Percentiles rank a stretch among this genome's conserved stretches.
Evolutionary conservation across 1,139 yeast species (phyloP).

Genomic region (Zhuliangozyma blackwelliae): DNA sequence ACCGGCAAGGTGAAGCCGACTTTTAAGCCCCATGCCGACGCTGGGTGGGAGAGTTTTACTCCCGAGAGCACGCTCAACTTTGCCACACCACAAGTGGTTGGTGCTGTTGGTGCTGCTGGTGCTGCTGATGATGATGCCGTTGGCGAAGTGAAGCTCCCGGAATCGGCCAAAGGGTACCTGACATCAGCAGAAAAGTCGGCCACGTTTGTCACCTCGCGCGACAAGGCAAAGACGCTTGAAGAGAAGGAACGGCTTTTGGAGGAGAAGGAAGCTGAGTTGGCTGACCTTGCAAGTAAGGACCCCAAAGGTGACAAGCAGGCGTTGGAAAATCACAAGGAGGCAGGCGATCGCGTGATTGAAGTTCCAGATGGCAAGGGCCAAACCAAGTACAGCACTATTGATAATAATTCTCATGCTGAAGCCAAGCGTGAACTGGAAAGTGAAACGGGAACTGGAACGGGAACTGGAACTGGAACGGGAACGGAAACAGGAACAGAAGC

Average conservation of each 20-base stretch:
- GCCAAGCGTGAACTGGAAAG: too few relatives aligned
- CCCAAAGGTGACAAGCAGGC: slow-evolving; percentile 6
- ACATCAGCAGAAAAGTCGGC: slow-evolving; percentile 12
- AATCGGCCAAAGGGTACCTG: slow-evolving; percentile 12
- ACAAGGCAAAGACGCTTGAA: slow-evolving; percentile 3
- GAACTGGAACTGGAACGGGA: too few relatives aligned
- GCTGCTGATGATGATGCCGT: too few relatives aligned
- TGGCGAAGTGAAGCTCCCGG: slow-evolving; percentile 3
- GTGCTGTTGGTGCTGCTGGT: too few relatives aligned
- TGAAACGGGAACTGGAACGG: too few relatives aligned
- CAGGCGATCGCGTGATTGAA: slow-evolving; percentile 26
- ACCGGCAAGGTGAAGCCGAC: slow-evolving; percentile 22
- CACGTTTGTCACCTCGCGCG: slow-evolving; percentile 7
- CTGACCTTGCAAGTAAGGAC: slow-evolving; percentile 2
- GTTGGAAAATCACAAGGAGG: slow-evolving; percentile 24
- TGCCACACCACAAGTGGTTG: slow-evolving; percentile 3
- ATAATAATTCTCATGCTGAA: slow-evolving; percentile 30
- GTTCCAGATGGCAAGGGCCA: slow-evolving; percentile 18
- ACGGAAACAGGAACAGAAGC: too few relatives aligned
- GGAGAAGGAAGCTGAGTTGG: slow-evolving; percentile 12
- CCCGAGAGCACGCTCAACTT: slow-evolving; percentile 14
- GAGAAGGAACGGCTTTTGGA: slow-evolving; percentile 7
- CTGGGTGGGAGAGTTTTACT: slow-evolving; percentile 24
- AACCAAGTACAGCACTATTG: slow-evolving; percentile 30
- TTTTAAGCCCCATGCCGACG: slow-evolving; percentile 13